phyloP scores from a whole-genome alignment of 371 early-diverging fungal species.

The Mucor irregularis region DNA sequence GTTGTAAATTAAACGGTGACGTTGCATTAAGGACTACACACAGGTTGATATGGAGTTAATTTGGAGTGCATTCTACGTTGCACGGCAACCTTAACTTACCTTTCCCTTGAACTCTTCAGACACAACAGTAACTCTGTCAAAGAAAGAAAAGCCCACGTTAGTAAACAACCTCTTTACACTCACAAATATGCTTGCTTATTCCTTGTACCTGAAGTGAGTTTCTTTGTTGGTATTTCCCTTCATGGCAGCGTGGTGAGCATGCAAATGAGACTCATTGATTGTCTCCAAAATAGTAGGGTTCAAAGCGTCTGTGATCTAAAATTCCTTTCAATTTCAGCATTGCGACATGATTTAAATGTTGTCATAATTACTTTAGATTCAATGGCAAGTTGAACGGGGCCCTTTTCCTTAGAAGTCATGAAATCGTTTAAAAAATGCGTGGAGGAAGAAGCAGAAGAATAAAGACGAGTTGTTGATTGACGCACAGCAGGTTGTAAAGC shows the following conservation, averaged over 20 bases:
- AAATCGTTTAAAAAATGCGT: constrained; percentile 24
- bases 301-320: constrained; percentile 53
- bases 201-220: constrained; percentile 77
- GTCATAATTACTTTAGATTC: constrained; percentile 44
- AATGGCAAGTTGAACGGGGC: constrained; percentile 44
- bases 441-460: background rate
- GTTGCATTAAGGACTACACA: constrained; percentile 56
- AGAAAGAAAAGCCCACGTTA: background rate
- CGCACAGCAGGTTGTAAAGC: constrained; percentile 4
- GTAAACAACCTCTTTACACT: too few species aligned
- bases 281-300: constrained; percentile 60
- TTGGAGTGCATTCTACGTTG: background rate
- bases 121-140: constrained; percentile 58
- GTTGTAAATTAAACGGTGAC: constrained; percentile 68
- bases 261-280: constrained; percentile 74
- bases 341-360: background rate
- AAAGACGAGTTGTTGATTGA: background rate
- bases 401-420: constrained; percentile 38
- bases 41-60: background rate
- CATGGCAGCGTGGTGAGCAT: constrained; percentile 78
- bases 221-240: constrained; percentile 69
- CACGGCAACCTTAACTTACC: constrained; percentile 42
- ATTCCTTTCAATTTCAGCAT: too few species aligned
- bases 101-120: constrained; percentile 67
- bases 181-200: too few species aligned